Evolutionary conservation across 1,139 yeast genomes (phyloP).

Genomic region (Meyerozyma guilliermondii): DNA sequence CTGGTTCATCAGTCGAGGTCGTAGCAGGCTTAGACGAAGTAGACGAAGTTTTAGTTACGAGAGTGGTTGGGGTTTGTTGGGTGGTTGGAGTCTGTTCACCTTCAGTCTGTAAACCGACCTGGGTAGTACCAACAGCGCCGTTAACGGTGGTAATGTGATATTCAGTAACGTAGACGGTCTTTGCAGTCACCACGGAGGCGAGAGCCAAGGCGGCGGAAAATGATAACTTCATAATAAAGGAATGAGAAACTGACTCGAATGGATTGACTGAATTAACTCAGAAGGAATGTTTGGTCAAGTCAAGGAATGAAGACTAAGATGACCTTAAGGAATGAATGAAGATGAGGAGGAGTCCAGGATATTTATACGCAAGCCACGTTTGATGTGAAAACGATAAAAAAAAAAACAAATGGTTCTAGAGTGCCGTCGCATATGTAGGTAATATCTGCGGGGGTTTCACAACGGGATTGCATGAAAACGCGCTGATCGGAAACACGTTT

Average conservation of each 20-base stretch:
- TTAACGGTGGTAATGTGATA: constrained; percentile 19
- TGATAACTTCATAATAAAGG: constrained; percentile 13
- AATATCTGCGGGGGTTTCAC: background rate
- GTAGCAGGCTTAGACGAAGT: constrained; percentile 4
- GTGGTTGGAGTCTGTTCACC: background rate
- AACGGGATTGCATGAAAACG: too few species aligned
- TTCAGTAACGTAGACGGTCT: constrained; percentile 21
- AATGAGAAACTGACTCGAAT: background rate
- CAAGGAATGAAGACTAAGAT: background rate
- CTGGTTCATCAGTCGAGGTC: constrained; percentile 3
- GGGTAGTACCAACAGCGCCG: constrained; percentile 7
- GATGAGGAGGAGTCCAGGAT: too few species aligned
- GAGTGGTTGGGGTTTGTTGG: constrained; percentile 7
- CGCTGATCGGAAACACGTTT: background rate
- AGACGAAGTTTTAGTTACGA: constrained; percentile 5
- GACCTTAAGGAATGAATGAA: background rate
- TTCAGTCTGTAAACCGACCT: background rate
- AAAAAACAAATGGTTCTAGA: background rate
- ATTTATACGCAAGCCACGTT: constrained; percentile 1
- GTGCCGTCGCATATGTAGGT: background rate
- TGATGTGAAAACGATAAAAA: background rate
- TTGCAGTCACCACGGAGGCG: constrained; percentile 16
- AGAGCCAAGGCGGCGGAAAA: constrained; percentile 13
- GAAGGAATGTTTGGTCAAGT: constrained; percentile 1
- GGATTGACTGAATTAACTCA: background rate